phyloP scores from a whole-genome alignment of 2,329 filamentous ascomycete genomes.

The Aspergillus clavatus region DNA sequence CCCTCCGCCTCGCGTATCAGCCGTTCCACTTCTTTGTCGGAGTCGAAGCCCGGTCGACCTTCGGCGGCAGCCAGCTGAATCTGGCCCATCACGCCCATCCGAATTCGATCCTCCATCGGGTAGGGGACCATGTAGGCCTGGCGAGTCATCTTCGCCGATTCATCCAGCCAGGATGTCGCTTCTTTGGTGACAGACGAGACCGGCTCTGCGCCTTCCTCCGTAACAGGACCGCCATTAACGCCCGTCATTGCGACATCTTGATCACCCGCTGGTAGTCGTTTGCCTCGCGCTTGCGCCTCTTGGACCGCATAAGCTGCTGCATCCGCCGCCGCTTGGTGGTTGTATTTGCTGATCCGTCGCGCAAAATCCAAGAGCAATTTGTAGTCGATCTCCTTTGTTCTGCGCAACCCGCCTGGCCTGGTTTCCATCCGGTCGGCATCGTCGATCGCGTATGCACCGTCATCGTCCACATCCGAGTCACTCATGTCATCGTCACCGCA shows the following conservation, averaged over 20 bases:
- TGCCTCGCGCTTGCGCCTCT: slow-evolving; percentile 16
- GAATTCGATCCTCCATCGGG: slow-evolving; percentile 42
- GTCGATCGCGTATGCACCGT: slow-evolving; percentile 12
- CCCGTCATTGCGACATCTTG: slow-evolving; percentile 34
- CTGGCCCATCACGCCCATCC: slow-evolving; percentile 44
- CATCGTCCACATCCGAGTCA: slow-evolving; percentile 24
- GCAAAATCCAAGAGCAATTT: slow-evolving; percentile 42
- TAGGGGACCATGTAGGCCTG: slow-evolving; percentile 42
- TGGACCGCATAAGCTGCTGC: slow-evolving; percentile 28
- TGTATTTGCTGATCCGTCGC: slow-evolving; percentile 45
- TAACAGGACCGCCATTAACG: slow-evolving; percentile 21
- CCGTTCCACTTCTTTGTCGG: slow-evolving; percentile 46
- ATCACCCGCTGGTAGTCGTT: slow-evolving; percentile 15
- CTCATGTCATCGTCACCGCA: slow-evolving; percentile 32
- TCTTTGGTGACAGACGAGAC: slow-evolving; percentile 38
- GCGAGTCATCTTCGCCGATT: slow-evolving; percentile 37
- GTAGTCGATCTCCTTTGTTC: slow-evolving; percentile 40
- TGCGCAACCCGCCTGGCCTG: slow-evolving; percentile 8
- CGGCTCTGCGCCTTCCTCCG: slow-evolving; percentile 22
- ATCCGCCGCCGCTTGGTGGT: slow-evolving; percentile 42
- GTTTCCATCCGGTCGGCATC: slow-evolving; percentile 7
- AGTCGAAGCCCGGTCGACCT: slow-evolving; percentile 53
- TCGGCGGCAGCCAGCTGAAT: slow-evolving; percentile 42
- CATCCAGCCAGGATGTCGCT: slow-evolving; percentile 39
- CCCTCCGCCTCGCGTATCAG: slow-evolving; percentile 53